These are phyloP conservation scores for Scedosporium apiospermum DNA, from an alignment of 2,329 filamentous ascomycete genomes.

Conservation along the genomic window DNA sequence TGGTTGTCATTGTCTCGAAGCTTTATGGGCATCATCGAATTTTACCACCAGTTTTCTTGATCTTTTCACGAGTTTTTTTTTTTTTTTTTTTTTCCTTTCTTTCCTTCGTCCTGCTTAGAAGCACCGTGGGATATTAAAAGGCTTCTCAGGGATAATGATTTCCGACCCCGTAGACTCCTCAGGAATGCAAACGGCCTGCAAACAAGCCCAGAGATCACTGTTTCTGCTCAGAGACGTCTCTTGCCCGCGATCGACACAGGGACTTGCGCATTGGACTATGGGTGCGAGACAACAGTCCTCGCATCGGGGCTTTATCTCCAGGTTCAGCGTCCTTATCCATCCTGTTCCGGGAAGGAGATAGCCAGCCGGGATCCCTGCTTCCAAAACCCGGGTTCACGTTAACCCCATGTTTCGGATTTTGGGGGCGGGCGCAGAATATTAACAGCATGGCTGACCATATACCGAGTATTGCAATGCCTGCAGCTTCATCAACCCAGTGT, in stretches of 20 bases:
- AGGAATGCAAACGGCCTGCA: not conserved
- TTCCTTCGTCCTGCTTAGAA: too few species aligned
- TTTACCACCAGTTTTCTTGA: too few species aligned
- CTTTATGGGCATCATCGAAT: too few species aligned
- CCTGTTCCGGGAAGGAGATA: not conserved
- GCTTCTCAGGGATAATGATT: not conserved
- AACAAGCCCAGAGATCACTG: not conserved
- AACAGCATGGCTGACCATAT: too few species aligned
- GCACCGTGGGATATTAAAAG: not conserved
- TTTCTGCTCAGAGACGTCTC: not conserved
- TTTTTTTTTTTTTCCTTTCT: too few species aligned
- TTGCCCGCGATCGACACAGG: not conserved
- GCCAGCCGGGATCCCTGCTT: not conserved
- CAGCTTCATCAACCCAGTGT: not conserved
- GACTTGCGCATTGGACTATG: not conserved
- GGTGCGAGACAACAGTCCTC: not conserved
- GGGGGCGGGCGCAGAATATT: too few species aligned
- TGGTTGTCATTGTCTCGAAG: too few species aligned
- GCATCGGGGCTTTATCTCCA: not conserved
- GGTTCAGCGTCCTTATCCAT: too few species aligned
- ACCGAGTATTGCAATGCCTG: not conserved
- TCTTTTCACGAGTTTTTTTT: too few species aligned
- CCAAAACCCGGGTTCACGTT: not conserved
- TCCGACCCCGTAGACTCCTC: not conserved
- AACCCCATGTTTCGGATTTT: constrained; percentile 1